A percentile compares a stretch with the other conserved stretches of the same genome.
These are phyloP conservation scores for Alternaria viburni DNA, from an alignment of 2,329 filamentous ascomycete genomes.

Conservation along the genomic window DNA sequence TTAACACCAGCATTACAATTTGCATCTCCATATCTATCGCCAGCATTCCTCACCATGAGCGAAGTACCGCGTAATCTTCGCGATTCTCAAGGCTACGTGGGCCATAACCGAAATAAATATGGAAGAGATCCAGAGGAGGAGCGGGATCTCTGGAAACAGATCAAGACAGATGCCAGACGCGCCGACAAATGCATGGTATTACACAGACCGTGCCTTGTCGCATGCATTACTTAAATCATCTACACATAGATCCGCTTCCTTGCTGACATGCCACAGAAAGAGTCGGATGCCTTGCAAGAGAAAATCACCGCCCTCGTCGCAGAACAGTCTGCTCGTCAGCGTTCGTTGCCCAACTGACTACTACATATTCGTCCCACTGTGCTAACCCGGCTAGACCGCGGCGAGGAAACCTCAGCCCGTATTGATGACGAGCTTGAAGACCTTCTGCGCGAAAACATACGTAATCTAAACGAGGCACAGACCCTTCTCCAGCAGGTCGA, in stretches of 20 bases:
- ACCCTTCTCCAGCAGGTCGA: constrained; percentile 53
- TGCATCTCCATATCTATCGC: background rate
- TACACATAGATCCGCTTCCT: background rate
- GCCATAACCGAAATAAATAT: background rate
- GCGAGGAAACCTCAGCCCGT: constrained; percentile 44
- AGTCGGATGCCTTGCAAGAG: constrained; percentile 40
- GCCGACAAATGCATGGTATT: background rate
- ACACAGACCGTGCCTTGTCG: background rate
- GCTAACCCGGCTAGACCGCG: constrained; percentile 36
- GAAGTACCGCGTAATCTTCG: constrained; percentile 1
- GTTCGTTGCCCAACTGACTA: constrained; percentile 19
- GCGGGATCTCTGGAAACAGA: background rate
- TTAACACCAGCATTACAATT: background rate
- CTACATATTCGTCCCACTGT: background rate
- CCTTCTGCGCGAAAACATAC: constrained; percentile 56
- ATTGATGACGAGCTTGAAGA: constrained; percentile 56
- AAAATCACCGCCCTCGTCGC: constrained; percentile 38
- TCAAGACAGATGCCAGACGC: background rate
- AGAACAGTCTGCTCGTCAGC: constrained; percentile 37
- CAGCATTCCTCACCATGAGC: constrained; percentile 1
- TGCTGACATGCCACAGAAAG: constrained; percentile 28
- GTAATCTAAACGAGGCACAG: constrained; percentile 54
- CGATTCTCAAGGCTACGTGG: background rate
- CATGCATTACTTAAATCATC: background rate
- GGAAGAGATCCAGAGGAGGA: background rate